Evolutionary conservation across 2,329 filamentous ascomycete genomes (phyloP).

Genomic region (Fusarium transvaalense): DNA sequence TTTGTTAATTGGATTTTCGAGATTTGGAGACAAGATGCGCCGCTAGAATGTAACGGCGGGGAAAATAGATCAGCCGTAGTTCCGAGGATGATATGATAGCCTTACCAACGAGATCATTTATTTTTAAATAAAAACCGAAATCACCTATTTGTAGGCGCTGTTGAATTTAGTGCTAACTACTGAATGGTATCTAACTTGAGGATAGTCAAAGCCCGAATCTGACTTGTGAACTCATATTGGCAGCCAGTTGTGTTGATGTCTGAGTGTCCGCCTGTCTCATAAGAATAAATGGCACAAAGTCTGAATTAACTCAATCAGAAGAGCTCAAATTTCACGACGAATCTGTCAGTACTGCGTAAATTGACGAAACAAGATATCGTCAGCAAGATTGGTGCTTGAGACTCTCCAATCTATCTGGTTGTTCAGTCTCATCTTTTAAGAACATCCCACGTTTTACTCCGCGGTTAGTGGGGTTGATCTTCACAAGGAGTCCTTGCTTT

Average conservation of each 20-base stretch:
- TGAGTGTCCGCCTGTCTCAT: neutral
- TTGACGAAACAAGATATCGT: neutral
- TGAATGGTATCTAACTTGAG: neutral
- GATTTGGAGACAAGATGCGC: constrained; percentile 23
- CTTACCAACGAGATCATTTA: neutral
- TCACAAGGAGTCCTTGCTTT: constrained; percentile 19
- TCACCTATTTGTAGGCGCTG: no score
- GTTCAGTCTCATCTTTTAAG: neutral
- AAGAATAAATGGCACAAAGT: neutral
- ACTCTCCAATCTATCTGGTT: neutral
- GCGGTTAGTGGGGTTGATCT: constrained; percentile 30
- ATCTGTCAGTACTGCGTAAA: neutral
- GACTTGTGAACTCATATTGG: neutral
- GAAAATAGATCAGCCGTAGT: constrained; percentile 48
- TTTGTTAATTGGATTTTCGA: constrained; percentile 24
- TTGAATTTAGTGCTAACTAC: neutral
- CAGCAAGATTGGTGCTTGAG: neutral
- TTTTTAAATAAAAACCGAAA: neutral
- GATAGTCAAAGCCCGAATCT: neutral
- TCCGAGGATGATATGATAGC: constrained; percentile 16
- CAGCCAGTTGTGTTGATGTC: neutral
- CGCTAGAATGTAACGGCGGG: constrained; percentile 34
- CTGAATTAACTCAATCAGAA: neutral
- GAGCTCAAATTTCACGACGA: no score
- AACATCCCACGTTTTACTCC: neutral